Percentiles rank a stretch among this genome's conserved stretches.
These are phyloP conservation scores for Podospora pseudopauciseta DNA, from an alignment of 495 filamentous ascomycete genomes.

Conservation along the genomic window DNA sequence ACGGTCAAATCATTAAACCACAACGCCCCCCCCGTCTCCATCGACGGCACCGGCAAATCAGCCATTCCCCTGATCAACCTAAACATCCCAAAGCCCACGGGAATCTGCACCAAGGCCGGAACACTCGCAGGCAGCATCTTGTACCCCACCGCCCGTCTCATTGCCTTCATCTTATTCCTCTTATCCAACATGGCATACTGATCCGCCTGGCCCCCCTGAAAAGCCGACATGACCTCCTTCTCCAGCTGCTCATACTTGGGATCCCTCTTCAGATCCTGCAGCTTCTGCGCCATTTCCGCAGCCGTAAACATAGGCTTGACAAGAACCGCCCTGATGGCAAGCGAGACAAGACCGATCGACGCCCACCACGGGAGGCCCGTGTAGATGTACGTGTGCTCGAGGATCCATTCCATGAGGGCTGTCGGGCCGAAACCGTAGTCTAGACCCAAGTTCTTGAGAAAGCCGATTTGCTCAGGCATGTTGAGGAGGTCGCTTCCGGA, in stretches of 20 bases:
- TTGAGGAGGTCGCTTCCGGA: constrained; percentile 43
- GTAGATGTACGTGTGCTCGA: constrained; percentile 80
- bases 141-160: constrained; percentile 55
- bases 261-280: constrained; percentile 47
- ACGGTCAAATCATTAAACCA: constrained; percentile 83
- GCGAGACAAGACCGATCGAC: constrained; percentile 60
- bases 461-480: constrained; percentile 73
- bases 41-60: constrained; percentile 69
- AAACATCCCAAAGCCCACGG: constrained; percentile 76
- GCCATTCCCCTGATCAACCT: constrained; percentile 72
- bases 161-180: constrained; percentile 42
- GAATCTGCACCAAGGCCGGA: constrained; percentile 60
- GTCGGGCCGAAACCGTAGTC: constrained; percentile 82
- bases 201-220: constrained; percentile 48
- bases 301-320: constrained; percentile 61
- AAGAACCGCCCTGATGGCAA: constrained; percentile 60
- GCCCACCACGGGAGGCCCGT: constrained; percentile 76
- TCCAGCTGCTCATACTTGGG: constrained; percentile 50
- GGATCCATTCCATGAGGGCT: constrained; percentile 59
- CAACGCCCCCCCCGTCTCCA: constrained; percentile 61
- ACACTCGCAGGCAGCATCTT: constrained; percentile 46
- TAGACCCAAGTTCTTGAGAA: constrained; percentile 74
- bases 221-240: constrained; percentile 28
- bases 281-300: constrained; percentile 55
- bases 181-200: constrained; percentile 37